Evolutionary conservation across 768 basidiomycete genomes (phyloP), one percentile per base, ranked within the genome.

Genomic region (Lanmaoa rubissima): DNA sequence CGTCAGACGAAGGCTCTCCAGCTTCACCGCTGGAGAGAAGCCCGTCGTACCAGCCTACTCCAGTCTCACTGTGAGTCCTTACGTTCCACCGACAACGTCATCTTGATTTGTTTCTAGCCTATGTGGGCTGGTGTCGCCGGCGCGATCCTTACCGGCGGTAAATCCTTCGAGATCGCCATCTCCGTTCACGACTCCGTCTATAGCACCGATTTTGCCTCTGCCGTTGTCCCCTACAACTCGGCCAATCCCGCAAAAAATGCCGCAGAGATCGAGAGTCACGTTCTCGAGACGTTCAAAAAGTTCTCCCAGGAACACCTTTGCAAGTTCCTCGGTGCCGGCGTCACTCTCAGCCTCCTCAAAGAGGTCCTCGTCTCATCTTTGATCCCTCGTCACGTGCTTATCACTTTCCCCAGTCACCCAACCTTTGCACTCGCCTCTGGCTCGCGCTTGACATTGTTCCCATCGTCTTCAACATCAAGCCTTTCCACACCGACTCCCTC

Each of bases 101-200:
- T 57, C 51, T 31, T 64, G 48, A 63, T 68, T 41, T 55, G 11
- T 63, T 51, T 64, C 39, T 66, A 92, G 90, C 88, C 90, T 21
- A 91, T 93, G 90, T 93, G 90, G 90, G 88, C 86, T 58, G 91
- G 88, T 64, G 78, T 92, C 48, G 86, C 89, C 4, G 88, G 88
- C 40, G 75, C 74, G 24, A 68, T 83, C 47, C 69, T 85, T 67
- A 79, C 84, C 66, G 82, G 83, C 66, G 82, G 80, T 54, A 80
- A 79, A 49, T 74, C 80, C 54, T 84, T 80, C 56, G 88, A 92
- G 73, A 74, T 93, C 66, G 86, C 89, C 40, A 78, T 92, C 66
- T 88, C 89, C 54, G 78, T 92, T 47, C 90, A 92, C 66, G 91
- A 93, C 69, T 90, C 87, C 16, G 88, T 92, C 68, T 93, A 93